Evolutionary conservation across 805 yeast species (phyloP), one percentile per base, ranked within the genome.

Genomic region (Kodamaea neixiangensis): DNA sequence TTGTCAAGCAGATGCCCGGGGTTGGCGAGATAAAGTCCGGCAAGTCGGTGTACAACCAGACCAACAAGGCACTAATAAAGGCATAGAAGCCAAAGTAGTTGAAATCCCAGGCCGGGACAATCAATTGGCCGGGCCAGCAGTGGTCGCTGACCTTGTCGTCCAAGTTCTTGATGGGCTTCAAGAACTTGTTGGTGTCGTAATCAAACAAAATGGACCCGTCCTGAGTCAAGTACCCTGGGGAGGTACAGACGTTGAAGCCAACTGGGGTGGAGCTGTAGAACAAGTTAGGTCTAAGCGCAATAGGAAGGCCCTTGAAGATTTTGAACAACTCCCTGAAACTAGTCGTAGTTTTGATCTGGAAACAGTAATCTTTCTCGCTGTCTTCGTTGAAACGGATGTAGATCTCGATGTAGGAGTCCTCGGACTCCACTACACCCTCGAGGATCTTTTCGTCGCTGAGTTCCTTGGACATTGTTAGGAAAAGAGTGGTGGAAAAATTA

Each of bases 11-110:
- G 51, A 84, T 78, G 19, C 97, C 97, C 0, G 98, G 98, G 3
- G 98, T 93, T 44, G 97, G 97, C 33, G 92, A 81, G 48, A 90
- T 74, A 59, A 76, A 79, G 63, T 90, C 97, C 1, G 99, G 99
- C 65, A 94, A 77, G 71, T 94, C 98, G 1, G 96, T 85, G 68
- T 92, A 94, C 52, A 94, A 78, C 98, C 99, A 94, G 14, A 71
- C 69, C 7, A 79, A 47, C 59, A 89, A 69, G 3, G 72, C 51
- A 1, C 76, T 46, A 14, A 73, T 46, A 48, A 77, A 63, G 31
- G 75, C 57, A 57, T 76, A 71, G 55, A 68, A 77, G 22, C 73
- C 76, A 53, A 73, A 69, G 21, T 68, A 58, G 60, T 80, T 74
- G 52, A 70, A 70, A 53, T 74, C 70, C 91, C 96, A 89, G 20